Percentiles rank a stretch among this genome's conserved stretches.
phyloP scores from a whole-genome alignment of 2,329 filamentous ascomycete species.

The Cryoendolithus antarcticus region DNA sequence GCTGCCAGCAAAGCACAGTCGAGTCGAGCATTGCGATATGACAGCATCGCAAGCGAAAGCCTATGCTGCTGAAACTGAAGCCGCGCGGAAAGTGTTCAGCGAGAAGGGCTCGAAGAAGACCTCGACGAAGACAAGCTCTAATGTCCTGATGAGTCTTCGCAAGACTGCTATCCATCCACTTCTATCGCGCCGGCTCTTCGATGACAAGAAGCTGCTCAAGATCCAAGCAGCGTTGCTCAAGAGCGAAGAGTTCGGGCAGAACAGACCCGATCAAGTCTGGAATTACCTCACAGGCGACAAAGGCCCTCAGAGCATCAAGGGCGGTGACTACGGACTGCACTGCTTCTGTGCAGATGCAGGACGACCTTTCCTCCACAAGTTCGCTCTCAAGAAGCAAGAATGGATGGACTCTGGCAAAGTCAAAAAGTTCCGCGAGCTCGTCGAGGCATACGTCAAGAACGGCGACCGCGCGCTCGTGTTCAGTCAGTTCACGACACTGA shows the following conservation, averaged over 20 bases:
- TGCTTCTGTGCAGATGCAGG: slow-evolving; percentile 37
- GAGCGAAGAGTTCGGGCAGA: slow-evolving; percentile 21
- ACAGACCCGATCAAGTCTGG: slow-evolving; percentile 21
- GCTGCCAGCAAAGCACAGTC: slow-evolving; percentile 66
- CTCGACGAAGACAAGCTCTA: slow-evolving; percentile 33
- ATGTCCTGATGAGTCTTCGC: slow-evolving; percentile 69
- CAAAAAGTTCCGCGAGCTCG: slow-evolving; percentile 61
- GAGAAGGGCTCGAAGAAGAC: slow-evolving; percentile 42
- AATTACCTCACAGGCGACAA: slow-evolving; percentile 62
- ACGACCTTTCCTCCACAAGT: slow-evolving; percentile 43
- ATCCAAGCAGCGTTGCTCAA: slow-evolving; percentile 39
- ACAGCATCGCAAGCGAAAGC: slow-evolving; percentile 58
- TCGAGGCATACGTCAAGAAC: slow-evolving; percentile 60
- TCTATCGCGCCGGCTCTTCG: slow-evolving; percentile 71
- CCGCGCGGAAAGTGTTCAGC: slow-evolving; percentile 47
- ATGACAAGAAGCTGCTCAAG: slow-evolving; percentile 58
- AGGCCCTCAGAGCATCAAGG: slow-evolving; percentile 55
- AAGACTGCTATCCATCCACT: slow-evolving; percentile 88
- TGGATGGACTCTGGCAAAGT: slow-evolving; percentile 71
- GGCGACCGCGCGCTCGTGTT: slow-evolving; percentile 86
- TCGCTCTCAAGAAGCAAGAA: slow-evolving; percentile 45
- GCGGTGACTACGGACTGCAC: slow-evolving; percentile 62
- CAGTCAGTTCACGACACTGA: slow-evolving; percentile 81
- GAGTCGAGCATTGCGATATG: slow-evolving; percentile 71
- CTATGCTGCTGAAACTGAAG: slow-evolving; percentile 58